Conservation (phyloP, 2,329 filamentous ascomycete species). For the Scopulariopsis brevicaulis region DNA sequence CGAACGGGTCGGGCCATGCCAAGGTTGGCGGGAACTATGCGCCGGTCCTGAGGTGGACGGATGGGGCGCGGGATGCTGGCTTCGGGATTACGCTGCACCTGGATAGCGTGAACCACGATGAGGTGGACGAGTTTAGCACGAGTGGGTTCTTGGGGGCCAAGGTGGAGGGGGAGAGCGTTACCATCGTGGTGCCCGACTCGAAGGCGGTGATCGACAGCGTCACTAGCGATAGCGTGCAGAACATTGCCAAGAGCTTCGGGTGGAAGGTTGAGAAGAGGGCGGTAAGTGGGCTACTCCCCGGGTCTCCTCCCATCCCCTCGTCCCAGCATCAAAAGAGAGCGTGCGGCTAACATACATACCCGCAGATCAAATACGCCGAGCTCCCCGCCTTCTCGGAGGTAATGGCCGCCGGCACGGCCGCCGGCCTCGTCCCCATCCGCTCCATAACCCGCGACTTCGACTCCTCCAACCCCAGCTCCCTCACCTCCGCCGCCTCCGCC, state of each 20-base stretch:
- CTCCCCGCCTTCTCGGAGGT: constrained; percentile 55
- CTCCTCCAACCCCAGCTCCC: constrained; percentile 25
- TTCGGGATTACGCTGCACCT: constrained; percentile 93
- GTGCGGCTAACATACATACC: not conserved
- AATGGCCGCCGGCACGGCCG: constrained; percentile 85
- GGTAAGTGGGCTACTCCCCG: constrained; percentile 27
- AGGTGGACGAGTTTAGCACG: constrained; percentile 93
- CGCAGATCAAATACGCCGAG: constrained; percentile 51
- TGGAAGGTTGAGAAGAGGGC: constrained; percentile 73
- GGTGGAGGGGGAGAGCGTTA: constrained; percentile 43
- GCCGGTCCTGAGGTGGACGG: constrained; percentile 79
- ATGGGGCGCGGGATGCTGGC: constrained; percentile 65
- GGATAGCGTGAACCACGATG: constrained; percentile 71
- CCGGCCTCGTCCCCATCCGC: constrained; percentile 81
- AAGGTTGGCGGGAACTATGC: constrained; percentile 97
- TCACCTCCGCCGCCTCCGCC: constrained; percentile 17
- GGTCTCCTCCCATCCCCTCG: not conserved
- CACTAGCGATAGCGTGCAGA: constrained; percentile 67
- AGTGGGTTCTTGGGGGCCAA: constrained; percentile 81
- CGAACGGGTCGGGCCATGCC: constrained; percentile 79
- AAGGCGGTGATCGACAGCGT: constrained; percentile 80
- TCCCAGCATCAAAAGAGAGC: not conserved
- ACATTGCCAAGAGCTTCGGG: constrained; percentile 66
- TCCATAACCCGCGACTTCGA: constrained; percentile 63
- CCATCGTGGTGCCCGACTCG: constrained; percentile 78